Base-by-base conservation (phyloP, 164 flowering plant genomes). In the Vitis vinifera region DNA sequence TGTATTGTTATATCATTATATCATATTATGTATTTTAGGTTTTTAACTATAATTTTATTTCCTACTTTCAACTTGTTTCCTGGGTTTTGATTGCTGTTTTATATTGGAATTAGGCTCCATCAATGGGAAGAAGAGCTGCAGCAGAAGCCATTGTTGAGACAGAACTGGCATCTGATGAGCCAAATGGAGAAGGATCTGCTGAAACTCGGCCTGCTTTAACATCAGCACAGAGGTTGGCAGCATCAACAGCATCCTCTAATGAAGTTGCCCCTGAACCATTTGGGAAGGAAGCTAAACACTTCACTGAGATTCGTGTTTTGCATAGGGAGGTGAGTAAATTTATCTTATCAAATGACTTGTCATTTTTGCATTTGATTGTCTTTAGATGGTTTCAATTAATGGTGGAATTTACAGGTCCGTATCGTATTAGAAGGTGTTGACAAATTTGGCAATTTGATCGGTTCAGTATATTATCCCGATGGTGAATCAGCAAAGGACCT, bases 391-490 rank as follows among this genome's bases (percentile, higher is more conserved):
- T 78, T 78, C 59, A 64, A 57, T 57, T 72, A 44, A 61, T 9
- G 55, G 29, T 74, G 59, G 51, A 65, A 69, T 73, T 66, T 80
- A 59, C 85, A 96, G 98, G 99, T 96, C 14, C 90, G 97, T 10
- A 91, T 96, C 78, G 93, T 96, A 48, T 83, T 91, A 60, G 98
- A 96, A 76, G 97, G 97, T 59, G 96, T 86, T 62, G 99, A 96
- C 84, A 93, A 91, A 66, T 92, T 86, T 78, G 88, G 85, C 83
- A 96, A 92, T 74, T 71, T 96, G 79, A 85, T 92, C 65, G 98
- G 97, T 52, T 92, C 99, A 19, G 90, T 96, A 3, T 89, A 86
- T 78, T 96, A 93, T 79, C 83, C 97, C 30, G 98, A 92, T 71
- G 97, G 96, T 62, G 98, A 94, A 65, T 77, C 88, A 37, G 90